Evolutionary conservation across 1,284 basidiomycete species (phyloP), one percentile per base, ranked within the genome.

Genomic region (Tilletia horrida): DNA sequence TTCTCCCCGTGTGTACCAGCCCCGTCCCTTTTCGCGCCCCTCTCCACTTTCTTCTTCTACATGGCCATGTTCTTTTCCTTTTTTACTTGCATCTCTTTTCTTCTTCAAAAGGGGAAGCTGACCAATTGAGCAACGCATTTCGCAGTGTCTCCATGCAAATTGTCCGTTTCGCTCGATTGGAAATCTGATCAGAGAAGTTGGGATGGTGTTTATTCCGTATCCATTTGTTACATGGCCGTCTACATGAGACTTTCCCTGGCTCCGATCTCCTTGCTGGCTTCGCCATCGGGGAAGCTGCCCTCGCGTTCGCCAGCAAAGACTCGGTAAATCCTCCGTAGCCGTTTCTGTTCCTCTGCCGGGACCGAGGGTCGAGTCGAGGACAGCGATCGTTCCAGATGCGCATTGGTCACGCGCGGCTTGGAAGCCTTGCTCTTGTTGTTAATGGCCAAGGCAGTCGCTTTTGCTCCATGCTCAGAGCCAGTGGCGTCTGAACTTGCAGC

Each of bases 241-340:
- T 55, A 81, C 80, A 81, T 81, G 7, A 81, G 67, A 29, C 71
- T 77, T 59, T 74, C 74, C 48, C 79, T 62, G 2, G 75, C 77
- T 2, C 80, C 80, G 8, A 80, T 69, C 64, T 75, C 68, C 9
- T 67, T 62, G 47, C 75, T 77, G 1, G 72, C 73, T 68, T 76
- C 73, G 1, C 79, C 80, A 64, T 77, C 73, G 3, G 77, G 79
- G 59, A 78, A 80, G 11, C 68, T 64, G 4, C 68, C 80, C 23
- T 76, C 75, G 21, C 80, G 62, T 43, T 80, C 78, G 3, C 80
- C 80, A 1, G 78, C 72, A 70, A 81, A 81, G 1, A 69, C 67
- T 11, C 67, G 55, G 57, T 81, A 81, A 45, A 81, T 79, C 1
- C 71, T 62, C 14, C 68, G 42, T 16, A 81, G 66, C 18, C 80